Evolutionary conservation across 352 stramenopile genomes (phyloP).

Genomic region (Pythium aquatile): DNA sequence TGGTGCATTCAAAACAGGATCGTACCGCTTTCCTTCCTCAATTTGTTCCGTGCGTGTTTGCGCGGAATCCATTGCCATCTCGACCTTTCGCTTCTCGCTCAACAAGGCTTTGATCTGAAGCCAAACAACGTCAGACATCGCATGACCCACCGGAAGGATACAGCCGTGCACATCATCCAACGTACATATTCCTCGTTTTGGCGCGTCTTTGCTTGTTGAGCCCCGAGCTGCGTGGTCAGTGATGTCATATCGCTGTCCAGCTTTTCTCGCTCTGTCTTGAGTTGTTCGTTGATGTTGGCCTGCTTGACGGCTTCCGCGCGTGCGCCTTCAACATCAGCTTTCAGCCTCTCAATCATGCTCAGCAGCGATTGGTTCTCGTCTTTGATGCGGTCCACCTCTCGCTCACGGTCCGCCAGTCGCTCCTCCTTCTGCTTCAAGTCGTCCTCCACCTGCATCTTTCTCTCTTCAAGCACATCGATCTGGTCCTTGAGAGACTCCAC

Average conservation of each 20-base stretch:
- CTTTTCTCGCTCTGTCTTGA: constrained; percentile 16
- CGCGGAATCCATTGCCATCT: constrained; percentile 20
- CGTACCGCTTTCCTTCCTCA: constrained; percentile 27
- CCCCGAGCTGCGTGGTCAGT: constrained; percentile 13
- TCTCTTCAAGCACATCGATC: constrained; percentile 8
- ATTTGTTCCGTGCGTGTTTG: constrained; percentile 14
- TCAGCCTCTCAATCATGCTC: constrained; percentile 1
- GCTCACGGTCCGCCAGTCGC: constrained; percentile 13
- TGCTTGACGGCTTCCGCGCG: not conserved
- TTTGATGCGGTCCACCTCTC: constrained; percentile 10
- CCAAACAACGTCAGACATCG: not conserved
- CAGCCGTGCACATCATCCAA: not conserved
- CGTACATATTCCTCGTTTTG: constrained; percentile 17
- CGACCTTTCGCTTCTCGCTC: constrained; percentile 13
- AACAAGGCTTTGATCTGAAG: constrained; percentile 9
- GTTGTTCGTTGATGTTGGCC: not conserved
- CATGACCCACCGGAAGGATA: not conserved
- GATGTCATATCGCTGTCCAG: constrained; percentile 12
- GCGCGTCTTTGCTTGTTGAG: constrained; percentile 9
- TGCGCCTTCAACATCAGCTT: not conserved
- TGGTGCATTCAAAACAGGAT: not conserved
- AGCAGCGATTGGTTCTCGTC: not conserved
- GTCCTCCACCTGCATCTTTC: constrained; percentile 3
- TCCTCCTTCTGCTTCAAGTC: constrained; percentile 11
- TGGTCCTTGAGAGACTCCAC: constrained; percentile 12